Evolutionary conservation across 257 asterid genomes (phyloP).

Genomic region (Verbena officinalis): DNA sequence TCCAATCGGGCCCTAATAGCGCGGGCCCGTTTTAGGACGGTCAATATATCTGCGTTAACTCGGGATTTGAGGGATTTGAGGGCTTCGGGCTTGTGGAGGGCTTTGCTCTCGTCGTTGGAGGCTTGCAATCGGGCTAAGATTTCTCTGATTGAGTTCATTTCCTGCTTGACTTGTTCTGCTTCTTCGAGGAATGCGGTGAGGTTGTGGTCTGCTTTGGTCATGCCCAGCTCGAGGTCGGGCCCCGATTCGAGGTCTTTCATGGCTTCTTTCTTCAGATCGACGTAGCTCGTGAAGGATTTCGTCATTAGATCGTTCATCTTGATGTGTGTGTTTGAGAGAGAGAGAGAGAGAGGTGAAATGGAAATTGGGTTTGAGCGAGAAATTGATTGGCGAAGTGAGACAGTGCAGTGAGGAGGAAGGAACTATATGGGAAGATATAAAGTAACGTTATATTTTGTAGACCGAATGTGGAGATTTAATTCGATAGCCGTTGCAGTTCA

Average conservation of each 20-base stretch:
- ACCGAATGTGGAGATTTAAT: constrained; percentile 27
- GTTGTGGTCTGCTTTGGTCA: constrained; percentile 54
- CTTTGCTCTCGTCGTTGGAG: constrained; percentile 65
- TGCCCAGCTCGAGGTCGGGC: constrained; percentile 69
- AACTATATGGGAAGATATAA: not conserved
- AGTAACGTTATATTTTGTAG: constrained; percentile 28
- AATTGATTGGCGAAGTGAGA: constrained; percentile 5
- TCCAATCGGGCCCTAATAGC: constrained; percentile 60
- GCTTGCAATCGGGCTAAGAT: constrained; percentile 53
- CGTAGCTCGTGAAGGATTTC: constrained; percentile 91
- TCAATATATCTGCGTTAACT: constrained; percentile 51
- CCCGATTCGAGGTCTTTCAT: constrained; percentile 66
- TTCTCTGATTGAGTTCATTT: constrained; percentile 73
- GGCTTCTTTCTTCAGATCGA: constrained; percentile 84
- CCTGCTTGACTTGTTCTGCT: constrained; percentile 71
- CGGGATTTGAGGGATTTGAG: constrained; percentile 54
- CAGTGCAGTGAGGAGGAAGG: not conserved
- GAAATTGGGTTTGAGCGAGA: not conserved
- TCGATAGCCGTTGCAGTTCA: constrained; percentile 52
- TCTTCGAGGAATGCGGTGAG: constrained; percentile 74
- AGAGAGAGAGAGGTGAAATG: not conserved
- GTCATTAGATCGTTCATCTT: constrained; percentile 95
- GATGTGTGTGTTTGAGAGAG: constrained; percentile 19
- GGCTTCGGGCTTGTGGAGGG: constrained; percentile 82
- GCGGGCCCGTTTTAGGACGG: constrained; percentile 71